Percentiles rank a stretch among this genome's conserved stretches.
These are phyloP conservation scores for Capsicum chinense DNA, from an alignment of 257 asterid genomes.

Conservation along the genomic window DNA sequence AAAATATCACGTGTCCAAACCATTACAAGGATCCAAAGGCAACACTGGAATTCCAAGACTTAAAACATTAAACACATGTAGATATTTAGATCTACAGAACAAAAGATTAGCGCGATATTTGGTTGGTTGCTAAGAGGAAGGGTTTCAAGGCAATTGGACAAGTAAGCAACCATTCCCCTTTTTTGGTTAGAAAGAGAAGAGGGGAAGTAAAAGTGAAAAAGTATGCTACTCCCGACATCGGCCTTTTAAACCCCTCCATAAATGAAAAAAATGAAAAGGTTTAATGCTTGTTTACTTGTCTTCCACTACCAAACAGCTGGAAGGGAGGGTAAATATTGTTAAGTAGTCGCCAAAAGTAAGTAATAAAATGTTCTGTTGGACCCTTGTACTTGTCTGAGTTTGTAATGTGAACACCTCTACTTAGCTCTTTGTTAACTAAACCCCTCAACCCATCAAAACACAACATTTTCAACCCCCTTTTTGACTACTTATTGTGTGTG, in stretches of 20 bases:
- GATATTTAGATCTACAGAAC: not conserved
- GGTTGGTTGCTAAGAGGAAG: not conserved
- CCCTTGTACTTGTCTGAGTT: no score
- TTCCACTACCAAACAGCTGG: not conserved
- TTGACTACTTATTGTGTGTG: no score
- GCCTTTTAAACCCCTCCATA: not conserved
- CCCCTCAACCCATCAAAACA: no score
- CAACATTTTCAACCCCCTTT: no score
- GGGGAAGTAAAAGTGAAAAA: not conserved
- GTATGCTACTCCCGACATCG: not conserved
- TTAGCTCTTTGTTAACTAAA: no score
- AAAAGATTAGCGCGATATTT: not conserved
- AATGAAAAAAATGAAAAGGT: not conserved
- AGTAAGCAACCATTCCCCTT: not conserved
- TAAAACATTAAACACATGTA: not conserved
- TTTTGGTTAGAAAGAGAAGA: not conserved
- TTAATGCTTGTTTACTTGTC: not conserved
- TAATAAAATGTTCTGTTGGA: no score
- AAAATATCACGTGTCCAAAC: not conserved
- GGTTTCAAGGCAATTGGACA: not conserved
- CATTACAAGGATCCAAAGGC: not conserved
- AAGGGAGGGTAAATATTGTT: not conserved
- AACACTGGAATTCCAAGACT: not conserved
- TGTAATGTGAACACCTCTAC: no score
- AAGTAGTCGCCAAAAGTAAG: not conserved